phyloP scores from a whole-genome alignment of 768 basidiomycete genomes.

The Boletus sp. region DNA sequence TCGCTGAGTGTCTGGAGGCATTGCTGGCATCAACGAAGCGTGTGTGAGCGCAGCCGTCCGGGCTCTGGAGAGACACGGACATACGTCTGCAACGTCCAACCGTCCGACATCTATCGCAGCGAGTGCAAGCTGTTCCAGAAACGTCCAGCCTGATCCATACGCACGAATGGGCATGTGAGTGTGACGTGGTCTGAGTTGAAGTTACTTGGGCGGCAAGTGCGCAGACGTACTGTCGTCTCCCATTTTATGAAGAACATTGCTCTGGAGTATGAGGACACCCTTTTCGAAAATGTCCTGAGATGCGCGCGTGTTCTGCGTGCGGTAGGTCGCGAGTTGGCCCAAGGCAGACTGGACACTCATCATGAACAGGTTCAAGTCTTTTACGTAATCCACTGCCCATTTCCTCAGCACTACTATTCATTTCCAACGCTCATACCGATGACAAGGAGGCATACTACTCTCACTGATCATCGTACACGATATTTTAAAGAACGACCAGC shows the following conservation, averaged over 20 bases:
- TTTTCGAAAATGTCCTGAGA: constrained; percentile 60
- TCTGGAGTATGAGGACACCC: constrained; percentile 49
- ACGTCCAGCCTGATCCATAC: constrained; percentile 61
- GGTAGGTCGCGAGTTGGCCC: constrained; percentile 51
- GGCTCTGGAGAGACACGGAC: constrained; percentile 20
- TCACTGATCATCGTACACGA: background rate
- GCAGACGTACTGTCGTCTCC: constrained; percentile 53
- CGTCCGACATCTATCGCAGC: constrained; percentile 77
- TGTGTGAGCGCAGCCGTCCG: constrained; percentile 4
- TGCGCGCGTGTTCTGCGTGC: constrained; percentile 45
- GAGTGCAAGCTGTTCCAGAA: constrained; percentile 75
- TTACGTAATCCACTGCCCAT: background rate
- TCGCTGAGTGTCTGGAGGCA: constrained; percentile 52
- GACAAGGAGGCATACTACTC: background rate
- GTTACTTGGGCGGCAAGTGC: background rate
- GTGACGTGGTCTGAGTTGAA: background rate
- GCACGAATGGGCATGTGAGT: too few relatives aligned
- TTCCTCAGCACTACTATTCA: too few relatives aligned
- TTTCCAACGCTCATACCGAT: background rate
- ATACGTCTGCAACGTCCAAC: constrained; percentile 71
- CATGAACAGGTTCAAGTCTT: background rate
- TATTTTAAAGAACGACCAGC: background rate
- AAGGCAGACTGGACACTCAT: constrained; percentile 51
- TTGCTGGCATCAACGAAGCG: constrained; percentile 15
- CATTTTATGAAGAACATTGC: constrained; percentile 40